Evolutionary conservation across 1,284 basidiomycete genomes (phyloP).

Genomic region (Cutaneotrichosporon sp.): DNA sequence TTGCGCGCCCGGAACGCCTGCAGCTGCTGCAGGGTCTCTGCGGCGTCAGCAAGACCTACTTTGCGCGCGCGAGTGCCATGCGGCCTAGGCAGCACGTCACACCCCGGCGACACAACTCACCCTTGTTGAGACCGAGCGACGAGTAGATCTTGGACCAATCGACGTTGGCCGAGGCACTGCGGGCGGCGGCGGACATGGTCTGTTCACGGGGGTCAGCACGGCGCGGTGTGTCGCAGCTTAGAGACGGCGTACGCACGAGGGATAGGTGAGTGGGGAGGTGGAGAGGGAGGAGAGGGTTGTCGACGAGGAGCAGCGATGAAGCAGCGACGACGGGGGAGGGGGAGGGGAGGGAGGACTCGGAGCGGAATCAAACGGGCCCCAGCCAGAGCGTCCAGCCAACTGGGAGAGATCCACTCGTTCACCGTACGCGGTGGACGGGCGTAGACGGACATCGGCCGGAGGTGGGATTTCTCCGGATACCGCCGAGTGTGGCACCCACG

Average conservation of each 20-base stretch:
- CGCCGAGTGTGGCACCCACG: too few species aligned
- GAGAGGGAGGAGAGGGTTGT: not conserved
- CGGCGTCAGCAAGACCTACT: slow-evolving; percentile 4
- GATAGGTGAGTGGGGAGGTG: slow-evolving; percentile 7
- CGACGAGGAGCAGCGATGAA: not conserved
- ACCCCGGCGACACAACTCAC: slow-evolving; percentile 49
- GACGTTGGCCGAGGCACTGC: slow-evolving; percentile 20
- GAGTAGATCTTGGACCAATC: slow-evolving; percentile 90
- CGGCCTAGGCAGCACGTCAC: too few species aligned
- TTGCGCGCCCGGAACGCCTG: slow-evolving; percentile 96
- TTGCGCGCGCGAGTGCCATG: too few species aligned
- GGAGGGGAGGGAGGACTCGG: not conserved
- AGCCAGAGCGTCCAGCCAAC: not conserved
- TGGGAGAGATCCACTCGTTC: too few species aligned
- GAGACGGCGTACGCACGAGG: not conserved
- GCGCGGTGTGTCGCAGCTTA: not conserved
- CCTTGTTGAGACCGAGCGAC: slow-evolving; percentile 85
- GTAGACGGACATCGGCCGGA: not conserved
- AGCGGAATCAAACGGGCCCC: not conserved
- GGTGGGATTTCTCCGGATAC: not conserved
- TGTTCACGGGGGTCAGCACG: too few species aligned
- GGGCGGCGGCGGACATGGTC: slow-evolving; percentile 17
- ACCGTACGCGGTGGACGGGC: not conserved
- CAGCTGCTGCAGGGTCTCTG: slow-evolving; percentile 82
- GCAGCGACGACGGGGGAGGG: not conserved